These are phyloP conservation scores for Aethionema arabicum DNA, from an alignment of 345 rosid genomes.

Conservation along the genomic window DNA sequence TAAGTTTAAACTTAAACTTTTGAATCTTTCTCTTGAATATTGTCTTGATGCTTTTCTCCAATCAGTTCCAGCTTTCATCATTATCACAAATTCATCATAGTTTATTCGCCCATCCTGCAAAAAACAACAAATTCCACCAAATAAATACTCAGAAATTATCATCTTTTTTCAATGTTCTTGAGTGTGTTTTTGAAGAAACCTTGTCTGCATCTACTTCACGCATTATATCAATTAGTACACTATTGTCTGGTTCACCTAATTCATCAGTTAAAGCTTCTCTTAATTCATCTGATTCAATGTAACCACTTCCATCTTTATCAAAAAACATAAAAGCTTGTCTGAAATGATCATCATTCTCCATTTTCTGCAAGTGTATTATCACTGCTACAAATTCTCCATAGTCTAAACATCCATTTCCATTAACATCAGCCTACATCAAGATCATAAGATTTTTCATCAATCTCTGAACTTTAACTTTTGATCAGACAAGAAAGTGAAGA, in stretches of 20 bases:
- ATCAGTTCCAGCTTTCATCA: constrained; percentile 99
- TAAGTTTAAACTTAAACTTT: constrained; percentile 88
- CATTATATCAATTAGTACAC: constrained; percentile 77
- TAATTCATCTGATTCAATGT: constrained; percentile 74
- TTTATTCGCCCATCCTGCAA: constrained; percentile 80
- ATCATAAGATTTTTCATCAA: background rate
- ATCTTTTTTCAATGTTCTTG: too few species aligned
- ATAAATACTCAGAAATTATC: background rate
- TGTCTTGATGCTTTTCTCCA: constrained; percentile 99
- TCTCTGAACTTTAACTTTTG: constrained; percentile 13
- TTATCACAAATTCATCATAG: constrained; percentile 88
- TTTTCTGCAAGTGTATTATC: constrained; percentile 92
- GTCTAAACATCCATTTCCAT: constrained; percentile 82
- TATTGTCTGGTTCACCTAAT: constrained; percentile 57
- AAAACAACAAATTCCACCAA: background rate
- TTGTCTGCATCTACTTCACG: constrained; percentile 96
- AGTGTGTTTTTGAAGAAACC: constrained; percentile 39
- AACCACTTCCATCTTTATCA: constrained; percentile 84
- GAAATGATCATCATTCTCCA: constrained; percentile 96
- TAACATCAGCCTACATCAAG: constrained; percentile 80
- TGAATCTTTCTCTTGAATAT: constrained; percentile 95
- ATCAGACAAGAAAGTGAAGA: background rate
- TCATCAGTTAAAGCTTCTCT: constrained; percentile 71
- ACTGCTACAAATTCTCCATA: constrained; percentile 98
- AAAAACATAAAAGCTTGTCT: constrained; percentile 91